A percentile compares a stretch with the other conserved stretches of the same genome.
Conservation (phyloP, 768 basidiomycete genomes). For the Mycena galericulata region DNA sequence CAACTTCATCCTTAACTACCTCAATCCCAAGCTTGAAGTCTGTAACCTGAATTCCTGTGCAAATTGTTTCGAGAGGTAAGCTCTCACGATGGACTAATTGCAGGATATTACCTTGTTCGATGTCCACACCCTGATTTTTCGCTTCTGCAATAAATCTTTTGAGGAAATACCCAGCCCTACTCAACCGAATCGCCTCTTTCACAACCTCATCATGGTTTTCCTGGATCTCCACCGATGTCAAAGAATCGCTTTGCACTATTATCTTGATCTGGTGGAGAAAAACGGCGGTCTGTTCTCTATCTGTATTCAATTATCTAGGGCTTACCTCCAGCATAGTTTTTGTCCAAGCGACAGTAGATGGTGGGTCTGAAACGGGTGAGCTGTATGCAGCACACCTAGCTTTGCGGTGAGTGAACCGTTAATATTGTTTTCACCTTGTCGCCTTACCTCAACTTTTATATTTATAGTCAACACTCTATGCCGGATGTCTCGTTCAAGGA, state of each 20-base stretch:
- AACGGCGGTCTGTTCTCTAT: too few relatives aligned
- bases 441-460: too few relatives aligned
- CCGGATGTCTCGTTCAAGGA: too few relatives aligned
- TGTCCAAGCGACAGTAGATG: too few relatives aligned
- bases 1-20: background rate
- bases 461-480: too few relatives aligned
- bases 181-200: constrained; percentile 3
- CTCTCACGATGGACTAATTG: background rate
- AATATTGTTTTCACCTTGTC: background rate
- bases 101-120: background rate
- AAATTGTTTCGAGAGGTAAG: background rate
- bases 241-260: constrained; percentile 11
- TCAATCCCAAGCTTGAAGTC: background rate
- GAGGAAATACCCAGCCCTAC: background rate
- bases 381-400: constrained; percentile 20
- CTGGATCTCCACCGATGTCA: constrained; percentile 4
- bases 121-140: background rate
- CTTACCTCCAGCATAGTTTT: constrained; percentile 25
- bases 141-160: constrained; percentile 5
- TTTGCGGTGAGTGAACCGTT: constrained; percentile 12
- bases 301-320: background rate
- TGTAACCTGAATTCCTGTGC: background rate
- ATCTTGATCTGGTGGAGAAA: too few relatives aligned
- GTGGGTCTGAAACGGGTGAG: constrained; percentile 33
- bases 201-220: background rate